Evolutionary conservation across 345 rosid genomes (phyloP).

Genomic region (Populus tremula): DNA sequence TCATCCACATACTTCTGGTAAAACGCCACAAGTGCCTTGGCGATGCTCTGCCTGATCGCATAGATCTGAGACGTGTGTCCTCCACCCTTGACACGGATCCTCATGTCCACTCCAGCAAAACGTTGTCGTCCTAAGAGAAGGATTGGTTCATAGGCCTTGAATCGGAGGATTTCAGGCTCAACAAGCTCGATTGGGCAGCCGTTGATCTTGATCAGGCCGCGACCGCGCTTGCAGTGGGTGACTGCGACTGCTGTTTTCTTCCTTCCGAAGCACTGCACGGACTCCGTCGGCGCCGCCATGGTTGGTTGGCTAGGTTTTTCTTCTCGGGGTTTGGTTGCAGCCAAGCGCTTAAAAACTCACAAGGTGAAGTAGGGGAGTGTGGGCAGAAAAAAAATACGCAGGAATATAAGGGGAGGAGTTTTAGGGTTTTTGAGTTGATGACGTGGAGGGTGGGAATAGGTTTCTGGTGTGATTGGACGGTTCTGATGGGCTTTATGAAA

Average conservation of each 20-base stretch:
- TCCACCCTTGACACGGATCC: constrained; percentile 79
- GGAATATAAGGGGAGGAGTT: background rate
- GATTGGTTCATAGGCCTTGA: constrained; percentile 26
- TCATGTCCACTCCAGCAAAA: constrained; percentile 29
- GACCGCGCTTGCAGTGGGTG: constrained; percentile 22
- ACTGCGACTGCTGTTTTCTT: constrained; percentile 30
- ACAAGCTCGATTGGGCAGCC: constrained; percentile 28
- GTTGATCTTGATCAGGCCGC: constrained; percentile 28
- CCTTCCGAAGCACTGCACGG: constrained; percentile 25
- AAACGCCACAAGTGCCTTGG: constrained; percentile 76
- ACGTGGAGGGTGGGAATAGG: background rate
- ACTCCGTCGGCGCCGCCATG: constrained; percentile 25
- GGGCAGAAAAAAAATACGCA: background rate
- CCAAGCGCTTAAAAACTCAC: constrained; percentile 22
- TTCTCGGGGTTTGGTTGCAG: constrained; percentile 25
- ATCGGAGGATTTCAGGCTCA: constrained; percentile 30
- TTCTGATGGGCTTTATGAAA: background rate
- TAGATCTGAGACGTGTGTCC: constrained; percentile 90
- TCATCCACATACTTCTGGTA: constrained; percentile 87
- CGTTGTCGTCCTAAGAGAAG: constrained; percentile 24
- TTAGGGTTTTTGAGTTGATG: background rate
- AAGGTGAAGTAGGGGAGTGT: background rate
- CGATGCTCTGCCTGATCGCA: constrained; percentile 91
- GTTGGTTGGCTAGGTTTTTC: constrained; percentile 13
- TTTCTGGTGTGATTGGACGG: background rate